A percentile compares a stretch with the other conserved stretches of the same genome.
These are phyloP conservation scores for Zymoseptoria tritici DNA, from an alignment of 2,329 filamentous ascomycete genomes.

Conservation along the genomic window DNA sequence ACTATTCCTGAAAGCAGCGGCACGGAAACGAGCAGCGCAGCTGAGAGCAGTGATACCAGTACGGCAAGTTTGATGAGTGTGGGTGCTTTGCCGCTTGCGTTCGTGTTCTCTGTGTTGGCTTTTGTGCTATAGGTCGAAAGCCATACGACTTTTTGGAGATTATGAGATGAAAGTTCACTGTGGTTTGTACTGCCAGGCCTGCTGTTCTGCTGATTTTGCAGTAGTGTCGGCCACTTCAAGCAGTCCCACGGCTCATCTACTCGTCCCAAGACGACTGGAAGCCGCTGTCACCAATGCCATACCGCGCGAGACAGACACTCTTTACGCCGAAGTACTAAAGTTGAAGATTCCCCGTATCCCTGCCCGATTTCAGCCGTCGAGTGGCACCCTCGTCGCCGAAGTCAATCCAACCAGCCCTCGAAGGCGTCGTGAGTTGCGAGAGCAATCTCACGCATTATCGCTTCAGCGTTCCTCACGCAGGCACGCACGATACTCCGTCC, in stretches of 20 bases:
- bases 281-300: too few relatives aligned
- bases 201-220: background rate
- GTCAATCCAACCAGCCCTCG: too few relatives aligned
- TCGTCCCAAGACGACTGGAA: too few relatives aligned
- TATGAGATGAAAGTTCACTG: background rate
- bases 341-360: too few relatives aligned
- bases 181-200: background rate
- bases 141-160: background rate
- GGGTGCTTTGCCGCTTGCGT: background rate
- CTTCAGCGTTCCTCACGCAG: too few relatives aligned
- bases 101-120: background rate
- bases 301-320: too few relatives aligned
- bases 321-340: too few relatives aligned
- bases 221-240: background rate
- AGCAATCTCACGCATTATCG: too few relatives aligned
- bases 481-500: too few relatives aligned
- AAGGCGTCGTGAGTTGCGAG: too few relatives aligned
- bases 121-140: background rate
- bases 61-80: background rate
- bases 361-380: too few relatives aligned
- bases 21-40: constrained; percentile 1
- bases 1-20: constrained; percentile 8
- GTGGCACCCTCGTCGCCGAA: too few relatives aligned
- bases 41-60: background rate
- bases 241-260: background rate